These are phyloP conservation scores for Trichoderma cornu-damae DNA, from an alignment of 2,329 filamentous ascomycete species.

Conservation along the genomic window DNA sequence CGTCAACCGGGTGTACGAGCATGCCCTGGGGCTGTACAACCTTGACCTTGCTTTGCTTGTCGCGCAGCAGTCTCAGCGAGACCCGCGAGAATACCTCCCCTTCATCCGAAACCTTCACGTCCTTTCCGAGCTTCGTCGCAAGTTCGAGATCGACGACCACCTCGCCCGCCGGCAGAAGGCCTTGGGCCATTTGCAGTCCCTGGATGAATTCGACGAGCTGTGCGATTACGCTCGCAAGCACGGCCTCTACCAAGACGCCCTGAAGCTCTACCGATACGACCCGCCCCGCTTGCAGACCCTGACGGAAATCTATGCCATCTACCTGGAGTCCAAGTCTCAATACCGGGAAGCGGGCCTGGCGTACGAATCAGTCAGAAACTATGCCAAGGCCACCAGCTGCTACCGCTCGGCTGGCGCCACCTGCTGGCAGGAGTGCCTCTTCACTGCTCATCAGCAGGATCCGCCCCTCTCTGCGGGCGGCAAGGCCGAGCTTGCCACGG, in stretches of 20 bases:
- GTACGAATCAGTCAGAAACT: conserved; percentile 79
- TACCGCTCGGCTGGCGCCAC: conserved; percentile 72
- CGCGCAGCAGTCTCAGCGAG: conserved; percentile 92
- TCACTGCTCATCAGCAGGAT: conserved; percentile 62
- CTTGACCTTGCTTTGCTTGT: conserved; percentile 84
- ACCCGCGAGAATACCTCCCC: conserved; percentile 90
- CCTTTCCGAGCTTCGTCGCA: conserved; percentile 62
- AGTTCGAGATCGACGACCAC: conserved; percentile 85
- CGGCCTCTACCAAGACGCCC: conserved; percentile 68
- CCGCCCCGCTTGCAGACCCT: conserved; percentile 59
- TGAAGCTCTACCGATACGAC: conserved; percentile 82
- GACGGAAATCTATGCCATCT: conserved; percentile 71
- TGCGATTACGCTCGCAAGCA: conserved; percentile 75
- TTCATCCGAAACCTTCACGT: conserved; percentile 85
- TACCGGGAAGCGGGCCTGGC: conserved; percentile 85
- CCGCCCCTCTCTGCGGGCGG: conserved; percentile 57
- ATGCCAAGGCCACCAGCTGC: conserved; percentile 68
- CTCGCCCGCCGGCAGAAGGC: conserved; percentile 73
- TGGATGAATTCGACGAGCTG: conserved; percentile 72
- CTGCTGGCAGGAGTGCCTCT: conserved; percentile 88
- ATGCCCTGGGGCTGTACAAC: conserved; percentile 85
- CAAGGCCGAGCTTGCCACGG: conserved; percentile 62
- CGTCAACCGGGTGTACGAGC: conserved; percentile 84
- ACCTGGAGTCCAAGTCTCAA: conserved; percentile 68
- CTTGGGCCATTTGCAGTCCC: conserved; percentile 65